phyloP scores from a whole-genome alignment of 176 grass and related monocot genomes.

The Phragmites australis region DNA sequence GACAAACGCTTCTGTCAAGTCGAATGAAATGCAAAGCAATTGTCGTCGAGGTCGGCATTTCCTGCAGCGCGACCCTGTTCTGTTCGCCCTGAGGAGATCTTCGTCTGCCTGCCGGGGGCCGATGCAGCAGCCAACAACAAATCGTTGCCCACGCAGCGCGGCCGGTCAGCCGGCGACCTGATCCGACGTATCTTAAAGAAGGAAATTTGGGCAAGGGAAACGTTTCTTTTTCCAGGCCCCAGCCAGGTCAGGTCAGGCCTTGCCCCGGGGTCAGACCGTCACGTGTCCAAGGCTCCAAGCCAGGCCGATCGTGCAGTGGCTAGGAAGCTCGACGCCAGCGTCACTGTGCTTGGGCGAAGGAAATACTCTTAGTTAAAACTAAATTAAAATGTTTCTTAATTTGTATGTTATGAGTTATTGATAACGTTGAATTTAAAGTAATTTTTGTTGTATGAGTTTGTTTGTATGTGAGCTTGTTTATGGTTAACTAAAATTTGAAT shows the following conservation, averaged over 20 bases:
- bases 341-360: background rate
- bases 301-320: background rate
- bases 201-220: background rate
- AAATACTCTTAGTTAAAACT: no score
- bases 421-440: no score
- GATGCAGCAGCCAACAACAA: background rate
- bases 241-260: background rate
- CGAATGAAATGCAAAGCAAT: background rate
- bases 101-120: slow-evolving; percentile 3
- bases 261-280: background rate
- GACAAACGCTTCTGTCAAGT: slow-evolving; percentile 24
- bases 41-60: background rate
- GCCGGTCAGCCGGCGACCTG: background rate
- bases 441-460: no score
- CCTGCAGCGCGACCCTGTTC: background rate
- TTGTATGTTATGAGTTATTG: no score
- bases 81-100: no score
- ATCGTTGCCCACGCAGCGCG: background rate
- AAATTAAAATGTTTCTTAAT: no score
- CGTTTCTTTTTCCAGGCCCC: background rate
- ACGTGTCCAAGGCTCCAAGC: background rate
- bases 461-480: no score
- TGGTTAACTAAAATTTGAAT: no score
- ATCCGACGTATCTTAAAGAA: slow-evolving; percentile 39
- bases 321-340: background rate